phyloP scores from a whole-genome alignment of 2,329 filamentous ascomycete genomes.

The Blastomyces parvus region DNA sequence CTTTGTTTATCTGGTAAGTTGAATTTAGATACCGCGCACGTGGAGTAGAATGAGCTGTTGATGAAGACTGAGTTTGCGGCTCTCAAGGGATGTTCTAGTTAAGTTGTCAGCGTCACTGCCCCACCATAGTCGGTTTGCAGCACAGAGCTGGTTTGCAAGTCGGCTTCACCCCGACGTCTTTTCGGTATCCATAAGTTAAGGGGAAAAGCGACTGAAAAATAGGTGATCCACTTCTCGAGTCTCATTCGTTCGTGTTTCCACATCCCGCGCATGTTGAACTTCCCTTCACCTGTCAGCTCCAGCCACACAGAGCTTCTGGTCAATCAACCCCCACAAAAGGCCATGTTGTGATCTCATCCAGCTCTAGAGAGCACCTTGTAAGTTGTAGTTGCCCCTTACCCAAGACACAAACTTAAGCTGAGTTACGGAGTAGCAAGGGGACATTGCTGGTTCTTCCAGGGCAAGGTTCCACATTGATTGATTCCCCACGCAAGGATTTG shows the following conservation, averaged over 20 bases:
- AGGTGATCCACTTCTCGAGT: background rate
- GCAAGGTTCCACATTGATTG: background rate
- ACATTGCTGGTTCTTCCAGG: background rate
- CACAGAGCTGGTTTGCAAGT: background rate
- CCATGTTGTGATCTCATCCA: too few relatives aligned
- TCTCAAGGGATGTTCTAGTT: background rate
- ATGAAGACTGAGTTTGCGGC: background rate
- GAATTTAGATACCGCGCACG: too few relatives aligned
- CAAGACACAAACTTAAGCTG: too few relatives aligned
- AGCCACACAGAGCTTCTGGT: background rate
- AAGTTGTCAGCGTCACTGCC: background rate
- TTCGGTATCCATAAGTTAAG: background rate
- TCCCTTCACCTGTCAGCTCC: background rate
- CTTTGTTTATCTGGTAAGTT: background rate
- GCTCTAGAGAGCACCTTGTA: too few relatives aligned
- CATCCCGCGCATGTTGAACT: background rate
- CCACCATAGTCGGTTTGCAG: background rate
- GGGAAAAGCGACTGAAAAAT: background rate
- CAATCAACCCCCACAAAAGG: background rate
- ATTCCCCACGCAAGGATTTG: background rate
- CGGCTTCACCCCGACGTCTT: background rate
- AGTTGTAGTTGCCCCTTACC: too few relatives aligned
- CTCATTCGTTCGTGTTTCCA: background rate
- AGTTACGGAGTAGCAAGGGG: too few relatives aligned
- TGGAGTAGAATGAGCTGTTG: background rate